Conservation (phyloP, 495 filamentous ascomycete species). For the Cercophora samala region DNA sequence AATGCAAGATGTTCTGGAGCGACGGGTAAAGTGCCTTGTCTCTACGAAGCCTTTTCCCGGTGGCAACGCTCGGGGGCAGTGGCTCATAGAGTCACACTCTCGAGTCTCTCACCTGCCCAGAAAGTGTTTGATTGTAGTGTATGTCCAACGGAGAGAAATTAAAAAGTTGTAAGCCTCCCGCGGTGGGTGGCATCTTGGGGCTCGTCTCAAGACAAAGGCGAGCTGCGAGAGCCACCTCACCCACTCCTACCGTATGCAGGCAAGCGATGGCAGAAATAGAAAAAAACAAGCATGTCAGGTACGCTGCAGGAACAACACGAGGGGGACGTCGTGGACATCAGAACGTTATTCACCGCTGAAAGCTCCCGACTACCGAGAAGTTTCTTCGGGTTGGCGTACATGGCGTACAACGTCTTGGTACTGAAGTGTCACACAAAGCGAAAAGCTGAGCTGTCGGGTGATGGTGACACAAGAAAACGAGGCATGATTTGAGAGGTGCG, state of each 20-base stretch:
- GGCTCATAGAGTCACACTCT: constrained; percentile 18
- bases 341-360: constrained; percentile 14
- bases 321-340: not conserved
- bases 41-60: constrained; percentile 26
- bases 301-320: constrained; percentile 25
- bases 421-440: not conserved
- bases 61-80: constrained; percentile 22
- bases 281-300: constrained; percentile 15
- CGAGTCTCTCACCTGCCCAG: constrained; percentile 1
- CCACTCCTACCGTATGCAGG: not conserved
- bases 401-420: constrained; percentile 19
- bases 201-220: constrained; percentile 2
- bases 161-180: constrained; percentile 6
- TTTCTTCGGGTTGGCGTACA: constrained; percentile 20
- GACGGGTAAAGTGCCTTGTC: constrained; percentile 36
- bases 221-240: not conserved
- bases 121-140: not conserved
- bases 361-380: constrained; percentile 6
- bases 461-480: constrained; percentile 3
- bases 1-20: constrained; percentile 35
- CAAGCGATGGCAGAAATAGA: not conserved
- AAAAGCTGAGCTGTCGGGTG: constrained; percentile 1
- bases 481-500: constrained; percentile 11
- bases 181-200: constrained; percentile 14
- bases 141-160: constrained; percentile 3